A percentile compares a stretch with the other conserved stretches of the same genome.
Evolutionary conservation across 768 basidiomycete genomes (phyloP).

Genomic region (Kwoniella bestiolae): DNA sequence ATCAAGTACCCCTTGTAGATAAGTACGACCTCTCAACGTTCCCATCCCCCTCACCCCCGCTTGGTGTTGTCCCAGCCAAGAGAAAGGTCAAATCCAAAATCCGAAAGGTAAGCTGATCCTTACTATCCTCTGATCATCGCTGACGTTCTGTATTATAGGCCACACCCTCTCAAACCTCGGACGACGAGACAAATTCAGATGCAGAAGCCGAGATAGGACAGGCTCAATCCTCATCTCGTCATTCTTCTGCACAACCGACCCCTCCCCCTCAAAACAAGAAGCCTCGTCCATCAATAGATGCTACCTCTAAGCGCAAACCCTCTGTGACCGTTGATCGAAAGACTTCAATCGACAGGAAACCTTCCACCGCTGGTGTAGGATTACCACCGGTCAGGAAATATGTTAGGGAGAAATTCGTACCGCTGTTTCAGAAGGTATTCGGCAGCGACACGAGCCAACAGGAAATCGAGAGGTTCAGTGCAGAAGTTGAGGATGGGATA

Average conservation of each 20-base stretch:
- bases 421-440: conserved; percentile 30
- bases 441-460: conserved; percentile 13
- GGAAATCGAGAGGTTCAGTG: conserved; percentile 33
- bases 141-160: neutral
- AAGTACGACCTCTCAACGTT: conserved; percentile 38
- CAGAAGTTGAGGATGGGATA: conserved; percentile 44
- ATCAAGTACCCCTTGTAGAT: conserved; percentile 22
- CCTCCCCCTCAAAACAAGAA: conserved; percentile 8
- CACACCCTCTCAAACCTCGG: neutral
- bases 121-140: neutral
- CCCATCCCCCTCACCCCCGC: conserved; percentile 40
- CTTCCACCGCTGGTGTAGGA: conserved; percentile 5
- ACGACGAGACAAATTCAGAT: neutral
- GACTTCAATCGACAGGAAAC: conserved; percentile 10
- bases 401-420: conserved; percentile 32
- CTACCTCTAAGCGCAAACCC: conserved; percentile 12
- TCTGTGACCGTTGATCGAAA: conserved; percentile 2
- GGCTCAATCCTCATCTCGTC: conserved; percentile 7
- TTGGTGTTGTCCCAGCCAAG: conserved; percentile 20
- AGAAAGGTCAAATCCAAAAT: conserved; percentile 5
- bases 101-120: conserved; percentile 9
- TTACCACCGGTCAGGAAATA: conserved; percentile 39
- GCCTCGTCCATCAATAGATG: neutral
- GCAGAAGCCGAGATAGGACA: conserved; percentile 12
- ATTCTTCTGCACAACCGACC: conserved; percentile 3